Percentiles rank a stretch among this genome's conserved stretches.
Conservation (phyloP, 225 moss, liverwort and hornwort genomes). For the Takakia lepidozioides region DNA sequence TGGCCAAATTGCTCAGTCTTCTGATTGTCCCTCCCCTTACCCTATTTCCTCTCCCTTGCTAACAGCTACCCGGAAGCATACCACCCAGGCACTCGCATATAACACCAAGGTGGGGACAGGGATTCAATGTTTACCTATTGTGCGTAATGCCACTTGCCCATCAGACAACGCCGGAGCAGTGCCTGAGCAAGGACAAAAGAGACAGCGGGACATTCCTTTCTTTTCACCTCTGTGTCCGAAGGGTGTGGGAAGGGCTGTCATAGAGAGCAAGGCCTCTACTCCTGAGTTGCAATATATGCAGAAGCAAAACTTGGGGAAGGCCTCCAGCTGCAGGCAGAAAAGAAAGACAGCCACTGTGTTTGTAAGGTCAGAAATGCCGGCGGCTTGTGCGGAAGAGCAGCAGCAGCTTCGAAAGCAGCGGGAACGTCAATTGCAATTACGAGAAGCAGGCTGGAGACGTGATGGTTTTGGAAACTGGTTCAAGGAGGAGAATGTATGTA, state of each 20-base stretch:
- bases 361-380: background rate
- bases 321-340: constrained; percentile 9
- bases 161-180: constrained; percentile 2
- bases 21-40: constrained; percentile 4
- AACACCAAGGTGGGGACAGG: too few species aligned
- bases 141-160: constrained; percentile 6
- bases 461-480: constrained; percentile 68
- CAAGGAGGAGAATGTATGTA: constrained; percentile 64
- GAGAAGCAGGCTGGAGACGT: constrained; percentile 74
- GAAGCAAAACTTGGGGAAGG: constrained; percentile 5
- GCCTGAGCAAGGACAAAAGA: constrained; percentile 16
- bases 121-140: constrained; percentile 12
- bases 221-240: constrained; percentile 9
- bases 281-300: background rate
- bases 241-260: constrained; percentile 6
- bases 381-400: constrained; percentile 14
- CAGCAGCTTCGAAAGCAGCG: constrained; percentile 23
- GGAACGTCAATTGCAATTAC: constrained; percentile 43
- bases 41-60: constrained; percentile 24
- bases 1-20: constrained; percentile 6
- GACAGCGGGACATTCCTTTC: constrained; percentile 11
- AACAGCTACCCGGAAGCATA: constrained; percentile 37
- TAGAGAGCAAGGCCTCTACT: constrained; percentile 6
- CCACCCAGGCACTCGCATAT: constrained; percentile 13
- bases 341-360: constrained; percentile 10